Conservation (phyloP, 495 filamentous ascomycete genomes). For the Massariosphaeria phaeospora region DNA sequence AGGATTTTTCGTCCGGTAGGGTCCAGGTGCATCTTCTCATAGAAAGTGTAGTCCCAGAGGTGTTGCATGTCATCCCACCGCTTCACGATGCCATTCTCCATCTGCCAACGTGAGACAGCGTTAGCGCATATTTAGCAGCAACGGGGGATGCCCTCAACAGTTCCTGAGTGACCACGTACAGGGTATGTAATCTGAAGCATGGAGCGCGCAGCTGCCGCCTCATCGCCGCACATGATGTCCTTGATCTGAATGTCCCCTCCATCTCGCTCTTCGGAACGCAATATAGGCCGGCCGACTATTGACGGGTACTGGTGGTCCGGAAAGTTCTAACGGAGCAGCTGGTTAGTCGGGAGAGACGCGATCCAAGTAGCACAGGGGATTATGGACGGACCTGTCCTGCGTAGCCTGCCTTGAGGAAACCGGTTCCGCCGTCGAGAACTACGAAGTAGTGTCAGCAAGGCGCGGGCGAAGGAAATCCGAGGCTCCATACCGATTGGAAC, state of each 20-base stretch:
- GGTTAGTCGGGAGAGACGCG: no score
- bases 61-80: slow-evolving; percentile 99
- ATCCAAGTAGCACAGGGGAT: no score
- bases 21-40: slow-evolving; percentile 91
- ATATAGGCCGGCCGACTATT: slow-evolving; percentile 95
- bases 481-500: slow-evolving; percentile 61
- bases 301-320: slow-evolving; percentile 97
- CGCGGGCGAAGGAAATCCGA: slow-evolving; percentile 33
- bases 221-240: slow-evolving; percentile 99
- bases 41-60: slow-evolving; percentile 98
- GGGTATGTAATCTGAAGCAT: slow-evolving; percentile 98
- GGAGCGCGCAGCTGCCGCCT: slow-evolving; percentile 88
- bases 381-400: slow-evolving; percentile 66
- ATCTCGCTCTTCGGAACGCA: slow-evolving; percentile 85
- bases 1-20: slow-evolving; percentile 92
- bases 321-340: slow-evolving; percentile 79
- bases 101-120: slow-evolving; percentile 47
- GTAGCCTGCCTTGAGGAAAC: slow-evolving; percentile 99
- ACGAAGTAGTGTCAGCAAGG: slow-evolving; percentile 28
- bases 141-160: slow-evolving; percentile 14
- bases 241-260: slow-evolving; percentile 80
- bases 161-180: slow-evolving; percentile 45
- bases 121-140: slow-evolving; percentile 21
- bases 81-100: slow-evolving; percentile 99
- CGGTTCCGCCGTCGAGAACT: slow-evolving; percentile 99